A percentile compares a stretch with the other conserved stretches of the same genome.
phyloP scores from a whole-genome alignment of 257 asterid species.

The Solanum sejunctum region DNA sequence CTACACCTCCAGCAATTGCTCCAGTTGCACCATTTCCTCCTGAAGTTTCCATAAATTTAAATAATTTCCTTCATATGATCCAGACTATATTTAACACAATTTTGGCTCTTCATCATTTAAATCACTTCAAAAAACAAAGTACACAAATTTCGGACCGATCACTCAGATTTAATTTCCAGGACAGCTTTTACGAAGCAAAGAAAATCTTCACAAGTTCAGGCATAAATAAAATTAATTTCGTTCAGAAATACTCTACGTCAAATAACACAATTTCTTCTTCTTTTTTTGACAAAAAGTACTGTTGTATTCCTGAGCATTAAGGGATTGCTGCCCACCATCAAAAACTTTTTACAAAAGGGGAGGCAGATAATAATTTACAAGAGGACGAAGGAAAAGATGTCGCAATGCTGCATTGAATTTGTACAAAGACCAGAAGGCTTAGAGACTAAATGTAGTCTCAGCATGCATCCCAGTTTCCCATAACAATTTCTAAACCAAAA shows the following conservation, averaged over 20 bases:
- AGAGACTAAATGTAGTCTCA: not conserved
- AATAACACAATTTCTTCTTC: not conserved
- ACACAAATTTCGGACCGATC: not conserved
- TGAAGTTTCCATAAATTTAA: not conserved
- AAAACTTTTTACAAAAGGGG: no score
- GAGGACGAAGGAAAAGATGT: not conserved
- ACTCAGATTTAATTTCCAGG: not conserved
- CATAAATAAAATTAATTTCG: not conserved
- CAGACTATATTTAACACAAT: not conserved
- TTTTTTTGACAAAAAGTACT: no score
- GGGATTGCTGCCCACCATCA: no score
- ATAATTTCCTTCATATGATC: not conserved
- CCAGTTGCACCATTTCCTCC: conserved; percentile 40
- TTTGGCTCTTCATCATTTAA: not conserved
- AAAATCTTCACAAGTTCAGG: not conserved
- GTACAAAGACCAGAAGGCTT: not conserved
- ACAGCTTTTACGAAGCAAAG: not conserved
- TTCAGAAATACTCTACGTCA: not conserved
- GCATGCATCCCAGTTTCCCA: not conserved
- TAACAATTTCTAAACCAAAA: not conserved
- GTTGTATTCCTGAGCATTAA: no score
- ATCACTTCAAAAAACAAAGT: not conserved
- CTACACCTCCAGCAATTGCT: conserved; percentile 49
- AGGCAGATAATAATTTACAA: not conserved
- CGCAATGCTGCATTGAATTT: not conserved